phyloP scores from a whole-genome alignment of 306 rosid genomes.

The Bauhinia variegata region DNA sequence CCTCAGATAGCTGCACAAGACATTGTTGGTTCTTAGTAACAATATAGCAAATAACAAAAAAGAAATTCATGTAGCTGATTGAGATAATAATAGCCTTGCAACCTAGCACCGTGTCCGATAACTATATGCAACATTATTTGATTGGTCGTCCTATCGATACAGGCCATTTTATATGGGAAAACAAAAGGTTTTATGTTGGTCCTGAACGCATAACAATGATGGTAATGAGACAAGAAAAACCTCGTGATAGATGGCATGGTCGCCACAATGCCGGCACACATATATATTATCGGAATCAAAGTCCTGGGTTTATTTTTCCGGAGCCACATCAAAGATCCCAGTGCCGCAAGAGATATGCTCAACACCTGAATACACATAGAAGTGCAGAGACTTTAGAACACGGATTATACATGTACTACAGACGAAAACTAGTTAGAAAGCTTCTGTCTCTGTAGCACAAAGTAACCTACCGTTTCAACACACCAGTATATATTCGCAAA shows the following conservation, averaged over 20 bases:
- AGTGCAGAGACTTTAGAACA: conserved; percentile 29
- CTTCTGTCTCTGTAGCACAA: conserved; percentile 5
- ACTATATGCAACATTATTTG: conserved; percentile 3
- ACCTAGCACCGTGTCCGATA: conserved; percentile 24
- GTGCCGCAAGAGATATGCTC: conserved; percentile 92
- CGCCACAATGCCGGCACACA: conserved; percentile 77
- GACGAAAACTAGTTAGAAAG: conserved; percentile 6
- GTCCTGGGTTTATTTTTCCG: conserved; percentile 93
- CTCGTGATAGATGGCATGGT: conserved; percentile 99
- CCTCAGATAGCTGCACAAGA: conserved; percentile 78
- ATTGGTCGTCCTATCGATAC: conserved; percentile 18
- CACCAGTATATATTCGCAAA: conserved; percentile 26
- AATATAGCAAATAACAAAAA: conserved; percentile 4
- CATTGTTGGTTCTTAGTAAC: conserved; percentile 20
- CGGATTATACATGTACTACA: conserved; percentile 11
- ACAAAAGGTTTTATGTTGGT: conserved; percentile 13
- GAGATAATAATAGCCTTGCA: conserved; percentile 16
- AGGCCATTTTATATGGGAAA: conserved; percentile 1
- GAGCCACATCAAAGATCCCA: conserved; percentile 98
- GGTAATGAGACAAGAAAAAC: conserved; percentile 47
- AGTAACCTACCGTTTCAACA: conserved; percentile 23
- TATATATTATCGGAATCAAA: conserved; percentile 84
- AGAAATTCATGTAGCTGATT: conserved; percentile 5
- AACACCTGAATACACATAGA: conserved; percentile 61
- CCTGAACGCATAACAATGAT: conserved; percentile 7